Evolutionary conservation across 352 stramenopile species (phyloP), one percentile per base, ranked within the genome.

Genomic region (Globisporangium megalacanthum): DNA sequence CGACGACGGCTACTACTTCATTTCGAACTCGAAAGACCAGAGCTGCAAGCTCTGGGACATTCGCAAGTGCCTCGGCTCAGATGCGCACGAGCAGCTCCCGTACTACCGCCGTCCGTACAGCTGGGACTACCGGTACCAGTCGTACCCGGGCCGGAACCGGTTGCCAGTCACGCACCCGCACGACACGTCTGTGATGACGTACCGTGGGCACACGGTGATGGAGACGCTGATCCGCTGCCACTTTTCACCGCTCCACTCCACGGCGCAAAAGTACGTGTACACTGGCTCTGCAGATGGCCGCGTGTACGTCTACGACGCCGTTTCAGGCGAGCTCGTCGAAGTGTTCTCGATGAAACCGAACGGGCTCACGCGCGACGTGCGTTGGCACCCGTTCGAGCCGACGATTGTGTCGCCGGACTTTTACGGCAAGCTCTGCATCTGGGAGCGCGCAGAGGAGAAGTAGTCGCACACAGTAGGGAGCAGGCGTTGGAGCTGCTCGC

Each of bases 1-100:
- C 15, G 82, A 92, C 60, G 85, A 94, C 62, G 85, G 82, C 4
- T 90, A 89, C 66, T 94, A 94, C 54, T 94, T 94, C 52, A 69
- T 94, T 25, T 94, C 84, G n/a, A 94, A 94, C 65, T 69, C 80
- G 0, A 94, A 94, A 52, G 84, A 94, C 53, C 85, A 92, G 60
- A 89, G 72, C 13, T 83, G 69, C 50, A 92, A 92, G 66, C 82
- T 94, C 11, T 94, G 82, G 82, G 85, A 94, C 58, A 70, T 92
- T 25, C 77, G 84, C 29, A 92, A 92, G 58, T 94, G 81, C 59
- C 64, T 79, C 35, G 86, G 73, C 4, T 66, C 79, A 14, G 62
- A 83, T 6, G 52, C 73, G 29, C 66, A 82, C 37, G 70, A 79
- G 22, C 54, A 77, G 42, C 29, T 82, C 35, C 69, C 64, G 10